A percentile compares a stretch with the other conserved stretches of the same genome.
phyloP scores from a whole-genome alignment of 345 rosid species.

The Brassica incana region DNA sequence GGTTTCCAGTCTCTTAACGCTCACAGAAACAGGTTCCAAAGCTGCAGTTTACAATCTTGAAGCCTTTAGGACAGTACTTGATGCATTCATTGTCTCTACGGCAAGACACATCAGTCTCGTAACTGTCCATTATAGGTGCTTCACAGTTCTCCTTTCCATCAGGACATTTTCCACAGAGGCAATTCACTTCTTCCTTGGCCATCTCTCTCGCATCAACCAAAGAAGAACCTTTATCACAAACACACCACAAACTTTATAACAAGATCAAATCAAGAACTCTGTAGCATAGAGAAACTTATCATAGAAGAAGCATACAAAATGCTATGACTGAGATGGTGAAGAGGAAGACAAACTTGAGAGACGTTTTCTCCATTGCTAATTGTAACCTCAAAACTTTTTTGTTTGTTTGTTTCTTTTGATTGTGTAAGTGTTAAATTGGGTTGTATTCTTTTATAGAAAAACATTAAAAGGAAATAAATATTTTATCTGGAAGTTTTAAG shows the following conservation, averaged over 20 bases:
- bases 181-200: constrained; percentile 20
- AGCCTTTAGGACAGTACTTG: constrained; percentile 26
- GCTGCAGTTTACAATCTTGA: constrained; percentile 31
- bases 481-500: background rate
- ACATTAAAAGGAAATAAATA: background rate
- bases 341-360: constrained; percentile 27
- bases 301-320: constrained; percentile 24
- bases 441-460: background rate
- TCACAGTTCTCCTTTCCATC: constrained; percentile 13
- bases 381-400: background rate
- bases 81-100: constrained; percentile 14
- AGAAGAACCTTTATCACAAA: constrained; percentile 15
- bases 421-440: background rate
- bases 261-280: background rate
- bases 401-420: background rate
- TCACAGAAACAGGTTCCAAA: constrained; percentile 35
- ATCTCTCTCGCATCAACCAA: constrained; percentile 28
- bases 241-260: constrained; percentile 13
- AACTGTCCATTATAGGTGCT: background rate
- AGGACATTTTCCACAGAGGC: constrained; percentile 9
- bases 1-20: constrained; percentile 10
- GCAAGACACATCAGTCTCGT: constrained; percentile 27
- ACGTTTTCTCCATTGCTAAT: constrained; percentile 30
- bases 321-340: constrained; percentile 17
- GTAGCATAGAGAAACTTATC: background rate